These are phyloP conservation scores for Friedmanniomyces endolithicus DNA, from an alignment of 495 filamentous ascomycete species.

Conservation along the genomic window DNA sequence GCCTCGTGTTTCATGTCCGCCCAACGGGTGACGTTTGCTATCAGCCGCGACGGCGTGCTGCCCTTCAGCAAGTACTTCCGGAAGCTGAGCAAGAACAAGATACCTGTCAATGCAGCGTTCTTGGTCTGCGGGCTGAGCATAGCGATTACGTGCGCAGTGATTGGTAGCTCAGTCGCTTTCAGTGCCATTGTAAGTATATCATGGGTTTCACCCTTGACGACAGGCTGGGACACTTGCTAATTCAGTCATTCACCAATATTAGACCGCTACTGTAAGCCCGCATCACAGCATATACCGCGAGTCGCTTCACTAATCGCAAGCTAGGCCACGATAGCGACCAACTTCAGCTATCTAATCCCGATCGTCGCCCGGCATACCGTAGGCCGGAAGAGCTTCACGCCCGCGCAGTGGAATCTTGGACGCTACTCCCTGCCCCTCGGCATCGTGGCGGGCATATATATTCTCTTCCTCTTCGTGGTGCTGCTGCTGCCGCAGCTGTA, in stretches of 20 bases:
- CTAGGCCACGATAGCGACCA: constrained; percentile 26
- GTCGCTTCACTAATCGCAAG: no score
- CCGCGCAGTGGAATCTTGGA: constrained; percentile 29
- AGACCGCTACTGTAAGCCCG: constrained; percentile 20
- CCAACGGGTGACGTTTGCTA: constrained; percentile 30
- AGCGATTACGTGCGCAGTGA: constrained; percentile 25
- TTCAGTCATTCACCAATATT: no score
- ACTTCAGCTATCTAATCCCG: constrained; percentile 28
- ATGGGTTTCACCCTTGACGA: no score
- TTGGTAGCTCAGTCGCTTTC: constrained; percentile 29
- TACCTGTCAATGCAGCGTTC: constrained; percentile 28
- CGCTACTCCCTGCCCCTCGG: constrained; percentile 1
- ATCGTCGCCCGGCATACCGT: constrained; percentile 29
- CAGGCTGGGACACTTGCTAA: no score
- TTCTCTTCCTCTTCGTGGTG: constrained; percentile 7
- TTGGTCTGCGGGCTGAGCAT: constrained; percentile 23
- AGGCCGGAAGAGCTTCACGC: constrained; percentile 24
- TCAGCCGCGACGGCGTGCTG: constrained; percentile 27
- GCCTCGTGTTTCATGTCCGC: constrained; percentile 28
- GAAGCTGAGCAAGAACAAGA: constrained; percentile 10
- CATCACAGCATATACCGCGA: background rate
- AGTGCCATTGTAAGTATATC: no score
- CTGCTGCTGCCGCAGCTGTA: constrained; percentile 9
- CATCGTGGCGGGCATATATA: background rate
- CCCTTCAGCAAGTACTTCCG: constrained; percentile 19